Evolutionary conservation across 2,329 filamentous ascomycete genomes (phyloP), one percentile per base, ranked within the genome.

Genomic region (Dissoconium aciculare): DNA sequence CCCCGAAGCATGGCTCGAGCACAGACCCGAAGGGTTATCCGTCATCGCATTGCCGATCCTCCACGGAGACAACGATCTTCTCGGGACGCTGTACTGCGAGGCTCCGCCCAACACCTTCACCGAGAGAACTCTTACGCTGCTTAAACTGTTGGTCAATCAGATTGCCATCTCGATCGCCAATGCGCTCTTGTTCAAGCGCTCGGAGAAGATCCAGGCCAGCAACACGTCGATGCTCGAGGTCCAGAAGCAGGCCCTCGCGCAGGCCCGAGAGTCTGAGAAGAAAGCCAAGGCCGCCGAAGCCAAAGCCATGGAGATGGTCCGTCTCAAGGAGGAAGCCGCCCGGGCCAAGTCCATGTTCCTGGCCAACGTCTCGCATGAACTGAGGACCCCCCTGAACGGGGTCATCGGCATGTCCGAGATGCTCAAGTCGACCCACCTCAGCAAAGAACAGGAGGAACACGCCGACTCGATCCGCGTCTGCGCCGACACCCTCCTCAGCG

Each of bases 261-360:
- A 83, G 48, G 79, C 80, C 9, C 65, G 74, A 33, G 70, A 75
- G 37, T 75, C 79, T 1, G 78, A 85, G 52, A 67, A 67, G 37
- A 83, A 84, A 52, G 79, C 80, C 6, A 83, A 82, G 52, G 60
- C 69, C 31, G 80, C 80, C 1, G 78, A 85, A 51, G 71, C 76
- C 1, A 72, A 82, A 48, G 80, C 80, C 5, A 73, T 80, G 48
- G 70, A 75, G 37, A 83, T 82, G 51, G 78, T 85, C 50, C 77
- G 80, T 54, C 66, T 85, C 23, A 82, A 82, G 11, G 79, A 87
- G 50, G 80, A 87, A 52, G 80, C 80, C 8, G 78, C 79, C 13
- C 82, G 79, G 54, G 80, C 79, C 23, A 87, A 87, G 52, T 78
- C 74, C 2, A 81, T 85, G 34, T 87, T 87, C 51, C 47, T 68